phyloP scores from a whole-genome alignment of 495 filamentous ascomycete genomes.

The Astrocystis sublimbata region DNA sequence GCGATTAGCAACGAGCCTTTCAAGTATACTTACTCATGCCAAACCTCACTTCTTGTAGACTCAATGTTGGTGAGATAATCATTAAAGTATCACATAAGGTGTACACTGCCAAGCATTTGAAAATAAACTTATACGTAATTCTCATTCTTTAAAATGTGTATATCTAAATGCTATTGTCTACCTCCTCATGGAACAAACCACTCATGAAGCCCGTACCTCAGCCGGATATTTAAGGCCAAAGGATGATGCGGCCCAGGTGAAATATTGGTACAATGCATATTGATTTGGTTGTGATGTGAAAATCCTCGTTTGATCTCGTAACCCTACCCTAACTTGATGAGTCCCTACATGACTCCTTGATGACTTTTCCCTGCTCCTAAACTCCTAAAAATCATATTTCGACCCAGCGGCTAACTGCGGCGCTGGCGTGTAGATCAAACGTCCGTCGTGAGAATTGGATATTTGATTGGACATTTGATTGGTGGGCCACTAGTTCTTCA shows the following conservation, averaged over 20 bases:
- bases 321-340: conserved; percentile 2
- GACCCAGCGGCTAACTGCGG: neutral
- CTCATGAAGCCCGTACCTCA: neutral
- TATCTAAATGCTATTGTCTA: too few relatives aligned
- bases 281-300: neutral
- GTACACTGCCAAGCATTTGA: too few relatives aligned
- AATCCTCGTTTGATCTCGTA: conserved; percentile 11
- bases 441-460: neutral
- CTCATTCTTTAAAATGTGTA: too few relatives aligned
- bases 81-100: too few relatives aligned
- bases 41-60: too few relatives aligned
- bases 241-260: neutral
- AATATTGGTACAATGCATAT: conserved; percentile 6
- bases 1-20: too few relatives aligned
- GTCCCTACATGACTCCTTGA: neutral
- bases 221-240: neutral
- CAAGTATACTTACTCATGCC: too few relatives aligned
- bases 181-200: neutral
- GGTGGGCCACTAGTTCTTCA: conserved; percentile 9
- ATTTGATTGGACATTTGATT: neutral
- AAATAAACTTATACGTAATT: too few relatives aligned
- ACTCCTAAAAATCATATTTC: neutral
- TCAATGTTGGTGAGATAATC: too few relatives aligned
- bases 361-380: conserved; percentile 13
- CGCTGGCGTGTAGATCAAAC: too few relatives aligned